Conservation (phyloP, 208 protist species). For the Herpetomonas tarakana region DNA sequence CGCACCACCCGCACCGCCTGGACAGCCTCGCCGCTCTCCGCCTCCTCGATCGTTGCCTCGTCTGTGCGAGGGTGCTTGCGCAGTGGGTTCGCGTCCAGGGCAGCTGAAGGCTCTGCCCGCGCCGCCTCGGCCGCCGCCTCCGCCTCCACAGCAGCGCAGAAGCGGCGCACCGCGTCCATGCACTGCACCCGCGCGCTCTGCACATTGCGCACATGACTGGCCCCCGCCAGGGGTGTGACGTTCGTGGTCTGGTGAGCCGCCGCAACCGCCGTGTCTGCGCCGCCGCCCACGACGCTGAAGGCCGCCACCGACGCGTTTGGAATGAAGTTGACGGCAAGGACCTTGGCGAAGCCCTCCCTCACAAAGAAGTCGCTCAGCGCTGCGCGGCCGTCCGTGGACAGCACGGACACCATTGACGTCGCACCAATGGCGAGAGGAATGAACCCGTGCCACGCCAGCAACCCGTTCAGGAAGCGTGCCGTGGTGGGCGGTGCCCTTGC, state of each 20-base stretch:
- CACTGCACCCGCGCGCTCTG: conserved; percentile 34
- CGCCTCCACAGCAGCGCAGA: conserved; percentile 36
- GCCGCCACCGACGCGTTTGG: conserved; percentile 4
- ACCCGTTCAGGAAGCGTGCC: conserved; percentile 19
- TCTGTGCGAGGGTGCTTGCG: not conserved
- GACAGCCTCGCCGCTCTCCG: not conserved
- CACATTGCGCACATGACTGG: not conserved
- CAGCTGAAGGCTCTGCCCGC: not conserved
- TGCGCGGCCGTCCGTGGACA: conserved; percentile 28
- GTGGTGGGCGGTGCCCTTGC: not conserved
- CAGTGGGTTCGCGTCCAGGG: not conserved
- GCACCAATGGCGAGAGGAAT: conserved; percentile 66
- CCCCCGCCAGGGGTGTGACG: not conserved
- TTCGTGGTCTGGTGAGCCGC: not conserved
- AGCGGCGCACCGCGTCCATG: conserved; percentile 37
- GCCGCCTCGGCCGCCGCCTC: conserved; percentile 9
- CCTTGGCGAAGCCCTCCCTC: conserved; percentile 33
- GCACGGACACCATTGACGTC: conserved; percentile 32
- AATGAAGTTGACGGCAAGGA: conserved; percentile 42
- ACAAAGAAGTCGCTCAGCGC: conserved; percentile 49
- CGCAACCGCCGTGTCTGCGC: not conserved
- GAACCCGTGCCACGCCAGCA: conserved; percentile 39
- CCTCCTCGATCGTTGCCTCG: not conserved
- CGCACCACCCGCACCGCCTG: conserved; percentile 1
- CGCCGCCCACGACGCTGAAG: not conserved